Percentiles rank a stretch among this genome's conserved stretches.
These are phyloP conservation scores for Malus hybrid DNA, from an alignment of 331 rosid species.

Conservation along the genomic window DNA sequence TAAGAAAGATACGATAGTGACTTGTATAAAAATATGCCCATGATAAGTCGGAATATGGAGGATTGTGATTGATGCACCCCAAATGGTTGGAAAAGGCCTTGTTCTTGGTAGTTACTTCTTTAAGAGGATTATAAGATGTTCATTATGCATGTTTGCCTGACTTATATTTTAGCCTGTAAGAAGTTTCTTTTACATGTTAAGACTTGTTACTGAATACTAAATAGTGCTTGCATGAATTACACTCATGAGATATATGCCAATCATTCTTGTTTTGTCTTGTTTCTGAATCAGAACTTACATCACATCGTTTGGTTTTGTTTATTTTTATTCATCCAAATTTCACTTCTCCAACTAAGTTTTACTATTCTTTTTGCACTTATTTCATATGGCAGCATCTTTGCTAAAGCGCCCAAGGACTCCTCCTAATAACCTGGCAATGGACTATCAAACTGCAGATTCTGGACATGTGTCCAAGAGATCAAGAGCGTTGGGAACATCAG, in stretches of 20 bases:
- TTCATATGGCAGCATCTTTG: background rate
- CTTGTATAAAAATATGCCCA: background rate
- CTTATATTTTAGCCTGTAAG: too few relatives aligned
- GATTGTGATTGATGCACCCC: background rate
- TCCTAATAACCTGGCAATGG: slow-evolving; percentile 2
- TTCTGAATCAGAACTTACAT: too few relatives aligned
- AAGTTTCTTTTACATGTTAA: background rate
- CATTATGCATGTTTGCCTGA: background rate
- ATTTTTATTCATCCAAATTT: background rate
- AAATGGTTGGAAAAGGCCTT: background rate
- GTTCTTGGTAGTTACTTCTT: background rate
- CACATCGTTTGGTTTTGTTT: background rate
- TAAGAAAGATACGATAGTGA: background rate
- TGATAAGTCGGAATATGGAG: background rate
- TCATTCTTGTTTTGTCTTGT: background rate
- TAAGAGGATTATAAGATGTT: background rate
- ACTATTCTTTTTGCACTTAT: background rate
- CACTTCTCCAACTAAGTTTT: background rate
- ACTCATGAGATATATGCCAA: background rate
- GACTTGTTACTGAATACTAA: background rate
- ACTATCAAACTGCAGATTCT: slow-evolving; percentile 3
- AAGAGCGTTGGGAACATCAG: slow-evolving; percentile 9
- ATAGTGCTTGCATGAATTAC: background rate
- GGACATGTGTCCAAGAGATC: slow-evolving; percentile 5
- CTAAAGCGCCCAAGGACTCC: slow-evolving; percentile 3